Percentiles rank a stretch among this genome's conserved stretches.
phyloP scores from a whole-genome alignment of 179 eudicot genomes.

The Patellifolia procumbens region DNA sequence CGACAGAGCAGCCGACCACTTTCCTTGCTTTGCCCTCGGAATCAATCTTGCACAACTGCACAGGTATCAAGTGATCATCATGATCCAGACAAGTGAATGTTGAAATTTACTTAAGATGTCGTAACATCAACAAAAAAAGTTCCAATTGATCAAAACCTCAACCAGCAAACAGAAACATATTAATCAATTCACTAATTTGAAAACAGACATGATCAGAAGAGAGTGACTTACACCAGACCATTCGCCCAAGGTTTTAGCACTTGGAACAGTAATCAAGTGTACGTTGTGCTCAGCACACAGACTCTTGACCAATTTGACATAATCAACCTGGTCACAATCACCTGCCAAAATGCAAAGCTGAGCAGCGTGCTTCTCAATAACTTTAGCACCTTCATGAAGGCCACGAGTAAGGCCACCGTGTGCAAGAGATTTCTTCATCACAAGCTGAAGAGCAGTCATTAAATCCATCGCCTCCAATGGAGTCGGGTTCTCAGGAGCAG shows the following conservation, averaged over 20 bases:
- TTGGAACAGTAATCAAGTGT: slow-evolving; percentile 40
- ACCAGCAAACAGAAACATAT: too few relatives aligned
- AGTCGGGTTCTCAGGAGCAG: slow-evolving; percentile 28
- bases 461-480: slow-evolving; percentile 42
- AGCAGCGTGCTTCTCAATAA: slow-evolving; percentile 52
- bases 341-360: slow-evolving; percentile 51
- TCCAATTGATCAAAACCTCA: too few relatives aligned
- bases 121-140: too few relatives aligned
- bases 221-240: slow-evolving; percentile 47
- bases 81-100: too few relatives aligned
- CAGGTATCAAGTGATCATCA: not conserved
- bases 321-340: too few relatives aligned
- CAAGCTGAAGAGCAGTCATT: slow-evolving; percentile 47
- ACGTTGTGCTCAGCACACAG: slow-evolving; percentile 54
- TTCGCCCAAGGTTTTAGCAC: slow-evolving; percentile 48
- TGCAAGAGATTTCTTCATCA: slow-evolving; percentile 44
- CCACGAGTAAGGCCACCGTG: slow-evolving; percentile 52
- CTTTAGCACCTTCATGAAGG: slow-evolving; percentile 45
- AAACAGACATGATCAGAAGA: too few relatives aligned
- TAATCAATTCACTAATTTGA: too few relatives aligned
- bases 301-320: slow-evolving; percentile 44
- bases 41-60: slow-evolving; percentile 49
- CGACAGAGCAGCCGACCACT: slow-evolving; percentile 48
- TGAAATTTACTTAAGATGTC: too few relatives aligned
- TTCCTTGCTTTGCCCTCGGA: slow-evolving; percentile 51